Conservation (phyloP, 148 eudicot genomes). For the Dianthus caryophyllus region DNA sequence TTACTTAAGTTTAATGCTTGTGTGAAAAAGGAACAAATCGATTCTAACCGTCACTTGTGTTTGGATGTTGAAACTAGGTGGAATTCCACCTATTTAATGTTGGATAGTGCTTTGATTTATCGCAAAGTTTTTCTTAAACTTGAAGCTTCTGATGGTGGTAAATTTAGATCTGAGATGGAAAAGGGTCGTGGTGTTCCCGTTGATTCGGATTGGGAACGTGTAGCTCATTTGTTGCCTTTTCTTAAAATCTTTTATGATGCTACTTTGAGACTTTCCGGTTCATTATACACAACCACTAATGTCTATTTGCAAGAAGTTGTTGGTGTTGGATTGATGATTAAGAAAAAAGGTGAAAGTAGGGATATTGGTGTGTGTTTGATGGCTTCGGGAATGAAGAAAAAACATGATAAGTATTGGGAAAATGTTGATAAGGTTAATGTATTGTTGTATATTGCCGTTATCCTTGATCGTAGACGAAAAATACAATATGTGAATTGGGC, state of each 20-base stretch:
- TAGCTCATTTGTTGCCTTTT: too few relatives aligned
- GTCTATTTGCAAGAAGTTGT: too few relatives aligned
- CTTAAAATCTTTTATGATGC: too few relatives aligned
- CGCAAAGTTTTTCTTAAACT: not conserved
- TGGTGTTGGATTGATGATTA: not conserved
- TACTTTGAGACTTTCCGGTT: not conserved
- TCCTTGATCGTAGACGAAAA: constrained; percentile 10
- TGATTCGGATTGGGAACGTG: not conserved
- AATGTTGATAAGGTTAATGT: constrained; percentile 5
- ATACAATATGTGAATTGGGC: too few relatives aligned
- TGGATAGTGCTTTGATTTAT: not conserved
- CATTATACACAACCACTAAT: not conserved
- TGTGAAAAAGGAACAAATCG: not conserved
- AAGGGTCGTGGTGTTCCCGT: not conserved
- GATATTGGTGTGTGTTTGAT: not conserved
- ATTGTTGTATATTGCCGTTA: not conserved
- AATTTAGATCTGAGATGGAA: not conserved
- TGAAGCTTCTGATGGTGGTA: constrained; percentile 4
- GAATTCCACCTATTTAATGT: not conserved
- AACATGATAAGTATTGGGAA: constrained; percentile 6
- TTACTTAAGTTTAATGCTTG: not conserved
- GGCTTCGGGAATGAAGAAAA: too few relatives aligned
- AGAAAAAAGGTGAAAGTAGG: too few relatives aligned
- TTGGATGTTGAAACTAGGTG: not conserved
- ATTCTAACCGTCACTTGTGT: not conserved